A percentile compares a stretch with the other conserved stretches of the same genome.
Evolutionary conservation across 805 yeast genomes (phyloP).

Genomic region (Ogataea parapolymorpha): DNA sequence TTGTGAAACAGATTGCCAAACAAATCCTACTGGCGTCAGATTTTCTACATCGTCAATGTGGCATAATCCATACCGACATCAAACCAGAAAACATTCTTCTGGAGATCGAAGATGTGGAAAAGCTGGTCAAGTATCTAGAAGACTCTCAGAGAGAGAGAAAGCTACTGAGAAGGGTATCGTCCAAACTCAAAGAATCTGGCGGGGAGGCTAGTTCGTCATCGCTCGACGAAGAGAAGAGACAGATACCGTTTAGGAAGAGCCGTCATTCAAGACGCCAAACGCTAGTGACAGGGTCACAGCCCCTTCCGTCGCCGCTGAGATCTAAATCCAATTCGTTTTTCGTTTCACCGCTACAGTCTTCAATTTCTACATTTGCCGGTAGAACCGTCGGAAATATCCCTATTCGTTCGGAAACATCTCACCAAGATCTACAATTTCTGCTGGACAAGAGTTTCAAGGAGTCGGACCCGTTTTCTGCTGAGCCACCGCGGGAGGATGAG

Average conservation of each 20-base stretch:
- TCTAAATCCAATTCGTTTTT: slow-evolving; percentile 38
- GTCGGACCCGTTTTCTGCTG: slow-evolving; percentile 27
- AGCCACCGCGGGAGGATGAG: slow-evolving; percentile 37
- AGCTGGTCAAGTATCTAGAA: slow-evolving; percentile 44
- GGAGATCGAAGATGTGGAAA: slow-evolving; percentile 52
- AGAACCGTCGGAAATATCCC: slow-evolving; percentile 8
- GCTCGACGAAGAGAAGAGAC: slow-evolving; percentile 16
- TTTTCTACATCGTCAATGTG: slow-evolving; percentile 58
- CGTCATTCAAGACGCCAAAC: slow-evolving; percentile 64
- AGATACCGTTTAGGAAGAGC: slow-evolving; percentile 27
- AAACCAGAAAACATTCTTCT: slow-evolving; percentile 69
- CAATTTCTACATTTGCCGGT: slow-evolving; percentile 15
- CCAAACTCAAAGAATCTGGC: slow-evolving; percentile 20
- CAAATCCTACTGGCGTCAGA: slow-evolving; percentile 55
- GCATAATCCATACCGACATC: slow-evolving; percentile 70
- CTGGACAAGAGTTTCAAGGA: slow-evolving; percentile 39
- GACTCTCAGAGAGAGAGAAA: slow-evolving; percentile 36
- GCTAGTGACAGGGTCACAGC: slow-evolving; percentile 86
- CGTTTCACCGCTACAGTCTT: slow-evolving; percentile 24
- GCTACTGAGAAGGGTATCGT: slow-evolving; percentile 27
- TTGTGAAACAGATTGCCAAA: slow-evolving; percentile 56
- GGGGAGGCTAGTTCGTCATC: slow-evolving; percentile 14
- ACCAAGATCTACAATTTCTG: slow-evolving; percentile 33
- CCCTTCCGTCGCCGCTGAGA: slow-evolving; percentile 83
- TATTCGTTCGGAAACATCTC: slow-evolving; percentile 15